phyloP scores from a whole-genome alignment of 352 stramenopile genomes.

The Globisporangium nodosum region DNA sequence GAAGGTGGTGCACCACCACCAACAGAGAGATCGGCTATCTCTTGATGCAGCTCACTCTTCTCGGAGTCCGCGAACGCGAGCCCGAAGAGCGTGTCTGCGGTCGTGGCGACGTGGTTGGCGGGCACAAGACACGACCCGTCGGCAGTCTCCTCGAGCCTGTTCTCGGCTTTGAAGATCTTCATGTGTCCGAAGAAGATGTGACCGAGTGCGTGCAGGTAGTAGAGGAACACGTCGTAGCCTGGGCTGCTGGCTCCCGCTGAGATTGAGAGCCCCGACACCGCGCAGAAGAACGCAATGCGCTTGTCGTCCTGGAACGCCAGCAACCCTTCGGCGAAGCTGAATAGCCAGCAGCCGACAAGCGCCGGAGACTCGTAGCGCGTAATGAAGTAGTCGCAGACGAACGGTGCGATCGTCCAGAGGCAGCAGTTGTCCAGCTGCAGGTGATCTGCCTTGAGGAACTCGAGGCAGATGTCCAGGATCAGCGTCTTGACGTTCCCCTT shows the following conservation, averaged over 20 bases:
- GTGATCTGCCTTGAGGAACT: conserved; percentile 68
- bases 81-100: conserved; percentile 36
- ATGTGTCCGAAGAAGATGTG: conserved; percentile 67
- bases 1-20: too few relatives aligned
- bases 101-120: conserved; percentile 20
- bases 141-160: conserved; percentile 44
- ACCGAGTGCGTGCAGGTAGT: conserved; percentile 56
- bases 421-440: conserved; percentile 47
- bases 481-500: conserved; percentile 35
- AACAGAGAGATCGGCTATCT: conserved; percentile 25
- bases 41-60: conserved; percentile 26
- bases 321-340: conserved; percentile 43
- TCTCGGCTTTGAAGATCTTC: conserved; percentile 58
- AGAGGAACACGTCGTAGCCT: conserved; percentile 61
- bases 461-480: conserved; percentile 65
- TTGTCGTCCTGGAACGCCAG: conserved; percentile 34
- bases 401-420: conserved; percentile 49
- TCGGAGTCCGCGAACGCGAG: conserved; percentile 33
- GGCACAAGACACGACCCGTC: conserved; percentile 48
- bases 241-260: conserved; percentile 6
- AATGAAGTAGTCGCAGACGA: conserved; percentile 70
- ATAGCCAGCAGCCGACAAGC: conserved; percentile 48
- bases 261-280: conserved; percentile 25
- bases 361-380: conserved; percentile 39
- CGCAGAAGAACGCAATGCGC: conserved; percentile 60